Evolutionary conservation across 495 filamentous ascomycete genomes (phyloP).

Genomic region (Lepraria neglecta): DNA sequence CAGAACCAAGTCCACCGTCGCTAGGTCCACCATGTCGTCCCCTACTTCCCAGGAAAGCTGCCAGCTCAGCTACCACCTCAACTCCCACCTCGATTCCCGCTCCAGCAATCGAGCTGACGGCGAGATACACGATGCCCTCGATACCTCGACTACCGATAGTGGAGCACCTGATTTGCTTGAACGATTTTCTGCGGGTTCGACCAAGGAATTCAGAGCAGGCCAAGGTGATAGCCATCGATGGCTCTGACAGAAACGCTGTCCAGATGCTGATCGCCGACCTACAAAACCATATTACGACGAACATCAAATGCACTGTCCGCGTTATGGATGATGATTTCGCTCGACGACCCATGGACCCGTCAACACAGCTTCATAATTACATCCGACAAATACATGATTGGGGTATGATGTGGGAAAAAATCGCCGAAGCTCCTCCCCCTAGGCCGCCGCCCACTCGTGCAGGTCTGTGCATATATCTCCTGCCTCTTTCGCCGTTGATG

Average conservation of each 20-base stretch:
- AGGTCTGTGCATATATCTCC: neutral
- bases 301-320: conserved; percentile 1
- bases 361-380: neutral
- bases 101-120: neutral
- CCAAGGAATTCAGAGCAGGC: neutral
- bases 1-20: too few relatives aligned
- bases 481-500: conserved; percentile 3
- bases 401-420: neutral
- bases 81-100: too few relatives aligned
- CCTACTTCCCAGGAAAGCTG: too few relatives aligned
- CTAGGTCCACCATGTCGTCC: too few relatives aligned
- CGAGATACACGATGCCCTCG: neutral
- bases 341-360: neutral
- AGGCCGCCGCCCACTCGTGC: neutral
- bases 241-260: neutral
- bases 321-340: neutral
- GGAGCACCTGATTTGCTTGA: neutral
- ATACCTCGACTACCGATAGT: neutral
- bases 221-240: neutral
- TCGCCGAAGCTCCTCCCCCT: neutral
- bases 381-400: neutral
- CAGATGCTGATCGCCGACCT: conserved; percentile 2
- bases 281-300: neutral
- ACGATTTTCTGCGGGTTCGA: neutral
- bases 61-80: too few relatives aligned